A percentile compares a stretch with the other conserved stretches of the same genome.
Conservation (phyloP, 371 early-diverging fungal genomes). For the Mortierella sp. region DNA sequence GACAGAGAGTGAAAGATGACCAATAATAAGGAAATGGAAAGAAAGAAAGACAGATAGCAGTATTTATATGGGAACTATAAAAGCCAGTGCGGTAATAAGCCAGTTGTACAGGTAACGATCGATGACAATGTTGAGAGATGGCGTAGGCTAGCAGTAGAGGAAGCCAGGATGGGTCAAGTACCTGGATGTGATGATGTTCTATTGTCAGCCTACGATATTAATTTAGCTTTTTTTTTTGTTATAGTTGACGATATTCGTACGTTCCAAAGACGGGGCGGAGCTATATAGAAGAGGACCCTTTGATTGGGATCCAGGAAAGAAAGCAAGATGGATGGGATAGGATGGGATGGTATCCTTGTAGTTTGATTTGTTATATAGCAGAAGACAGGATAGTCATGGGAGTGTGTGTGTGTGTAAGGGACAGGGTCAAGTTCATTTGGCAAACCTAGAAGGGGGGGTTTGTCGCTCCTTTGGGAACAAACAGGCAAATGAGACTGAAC, state of each 20-base stretch:
- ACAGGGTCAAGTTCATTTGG: slow-evolving; percentile 7
- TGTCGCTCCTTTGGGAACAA: not conserved
- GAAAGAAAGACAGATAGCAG: not conserved
- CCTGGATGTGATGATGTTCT: not conserved
- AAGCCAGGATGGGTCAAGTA: not conserved
- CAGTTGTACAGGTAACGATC: slow-evolving; percentile 2
- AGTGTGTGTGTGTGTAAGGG: not conserved
- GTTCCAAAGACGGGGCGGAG: no score
- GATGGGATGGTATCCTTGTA: not conserved
- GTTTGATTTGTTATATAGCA: not conserved
- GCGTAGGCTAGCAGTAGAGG: not conserved
- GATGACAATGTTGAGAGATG: not conserved
- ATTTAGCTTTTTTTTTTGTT: not conserved
- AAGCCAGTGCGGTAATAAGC: not conserved
- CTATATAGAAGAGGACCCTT: no score
- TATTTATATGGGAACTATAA: not conserved
- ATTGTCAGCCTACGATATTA: not conserved
- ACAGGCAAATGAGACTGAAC: slow-evolving; percentile 16
- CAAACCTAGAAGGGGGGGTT: not conserved
- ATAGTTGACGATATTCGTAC: no score
- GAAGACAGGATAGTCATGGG: not conserved
- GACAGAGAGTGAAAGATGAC: not conserved
- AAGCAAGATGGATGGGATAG: not conserved
- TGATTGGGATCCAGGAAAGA: not conserved
- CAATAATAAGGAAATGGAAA: not conserved